Conservation (phyloP, 1,139 yeast species). For the Magnusiomyces fungicola region DNA sequence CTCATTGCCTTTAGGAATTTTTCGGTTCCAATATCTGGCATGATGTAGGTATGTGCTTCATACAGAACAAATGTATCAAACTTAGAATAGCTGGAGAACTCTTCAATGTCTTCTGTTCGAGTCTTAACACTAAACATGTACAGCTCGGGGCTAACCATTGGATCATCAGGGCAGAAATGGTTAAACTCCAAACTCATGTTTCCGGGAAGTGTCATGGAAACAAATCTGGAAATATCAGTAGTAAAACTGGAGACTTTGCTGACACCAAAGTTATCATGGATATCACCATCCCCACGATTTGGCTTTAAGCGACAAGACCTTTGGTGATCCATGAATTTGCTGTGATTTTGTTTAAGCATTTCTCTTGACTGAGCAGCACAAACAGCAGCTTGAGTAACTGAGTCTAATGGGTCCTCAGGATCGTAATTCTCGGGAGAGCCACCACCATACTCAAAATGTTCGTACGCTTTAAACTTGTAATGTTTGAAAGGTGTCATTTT, state of each 20-base stretch:
- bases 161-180: slow-evolving; percentile 2
- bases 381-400: neutral
- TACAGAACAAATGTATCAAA: slow-evolving; percentile 8
- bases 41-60: slow-evolving; percentile 8
- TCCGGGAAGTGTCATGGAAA: neutral
- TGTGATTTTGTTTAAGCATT: neutral
- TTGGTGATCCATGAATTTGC: neutral
- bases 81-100: neutral
- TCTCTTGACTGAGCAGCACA: neutral
- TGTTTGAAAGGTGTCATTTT: slow-evolving; percentile 4
- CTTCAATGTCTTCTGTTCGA: neutral
- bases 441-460: neutral
- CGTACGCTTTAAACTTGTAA: neutral
- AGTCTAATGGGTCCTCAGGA: neutral
- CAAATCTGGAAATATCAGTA: neutral
- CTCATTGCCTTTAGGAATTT: slow-evolving; percentile 6
- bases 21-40: slow-evolving; percentile 9
- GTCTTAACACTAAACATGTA: neutral
- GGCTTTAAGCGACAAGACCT: neutral
- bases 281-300: neutral
- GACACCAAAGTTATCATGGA: neutral
- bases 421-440: neutral
- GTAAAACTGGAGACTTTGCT: neutral
- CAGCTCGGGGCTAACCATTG: slow-evolving; percentile 2
- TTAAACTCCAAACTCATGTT: neutral